Conservation (phyloP, 2,329 filamentous ascomycete species). For the Alternaria alternata region DNA sequence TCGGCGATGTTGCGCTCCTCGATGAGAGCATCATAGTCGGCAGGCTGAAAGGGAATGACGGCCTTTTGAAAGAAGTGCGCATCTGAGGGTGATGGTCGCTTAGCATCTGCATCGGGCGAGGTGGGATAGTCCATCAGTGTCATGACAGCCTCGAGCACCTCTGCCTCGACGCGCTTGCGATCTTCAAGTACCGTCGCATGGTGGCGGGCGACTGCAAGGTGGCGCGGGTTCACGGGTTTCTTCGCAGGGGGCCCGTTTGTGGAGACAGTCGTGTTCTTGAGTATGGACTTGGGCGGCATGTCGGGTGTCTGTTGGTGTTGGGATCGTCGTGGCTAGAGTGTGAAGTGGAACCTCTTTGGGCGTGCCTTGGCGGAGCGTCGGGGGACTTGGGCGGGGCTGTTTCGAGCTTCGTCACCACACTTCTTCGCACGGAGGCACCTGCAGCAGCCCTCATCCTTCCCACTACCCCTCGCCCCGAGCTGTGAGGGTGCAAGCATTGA, state of each 20-base stretch:
- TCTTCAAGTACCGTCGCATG: conserved; percentile 85
- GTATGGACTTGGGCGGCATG: conserved; percentile 56
- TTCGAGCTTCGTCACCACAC: conserved; percentile 30
- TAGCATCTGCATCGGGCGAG: conserved; percentile 59
- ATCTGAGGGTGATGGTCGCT: conserved; percentile 66
- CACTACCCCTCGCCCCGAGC: conserved; percentile 17
- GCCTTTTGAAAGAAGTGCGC: conserved; percentile 69
- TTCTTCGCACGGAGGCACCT: conserved; percentile 18
- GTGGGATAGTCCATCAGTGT: conserved; percentile 72
- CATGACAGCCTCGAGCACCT: conserved; percentile 77
- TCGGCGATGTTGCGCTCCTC: conserved; percentile 86
- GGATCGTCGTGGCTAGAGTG: conserved; percentile 14
- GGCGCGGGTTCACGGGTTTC: conserved; percentile 50
- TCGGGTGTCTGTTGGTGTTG: conserved; percentile 9
- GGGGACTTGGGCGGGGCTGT: conserved; percentile 24
- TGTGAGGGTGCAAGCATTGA: conserved; percentile 21
- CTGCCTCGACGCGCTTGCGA: conserved; percentile 77
- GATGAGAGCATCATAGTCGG: conserved; percentile 88
- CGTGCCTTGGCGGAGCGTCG: conserved; percentile 20
- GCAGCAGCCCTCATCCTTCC: conserved; percentile 20
- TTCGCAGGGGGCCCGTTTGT: conserved; percentile 28
- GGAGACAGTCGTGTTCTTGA: conserved; percentile 44
- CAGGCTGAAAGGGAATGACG: conserved; percentile 79
- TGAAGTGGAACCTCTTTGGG: conserved; percentile 15
- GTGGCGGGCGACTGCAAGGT: conserved; percentile 74